A percentile compares a stretch with the other conserved stretches of the same genome.
These are phyloP conservation scores for Poa pratensis DNA, from an alignment of 176 grass and related monocot genomes.

Conservation along the genomic window DNA sequence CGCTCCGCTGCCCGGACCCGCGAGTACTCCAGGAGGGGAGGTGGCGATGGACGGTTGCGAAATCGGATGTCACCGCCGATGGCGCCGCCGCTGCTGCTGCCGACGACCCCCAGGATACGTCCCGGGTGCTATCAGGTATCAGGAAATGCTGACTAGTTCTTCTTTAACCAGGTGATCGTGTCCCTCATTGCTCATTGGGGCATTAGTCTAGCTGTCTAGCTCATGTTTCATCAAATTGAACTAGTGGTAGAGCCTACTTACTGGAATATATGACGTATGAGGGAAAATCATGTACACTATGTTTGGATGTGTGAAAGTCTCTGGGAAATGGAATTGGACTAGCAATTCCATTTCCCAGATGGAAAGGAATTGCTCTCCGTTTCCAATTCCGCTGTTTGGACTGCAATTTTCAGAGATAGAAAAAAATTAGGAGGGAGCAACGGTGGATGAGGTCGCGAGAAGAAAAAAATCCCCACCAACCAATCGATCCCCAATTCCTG, in stretches of 20 bases:
- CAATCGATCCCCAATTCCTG: no score
- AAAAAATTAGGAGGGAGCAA: no score
- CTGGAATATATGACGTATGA: not conserved
- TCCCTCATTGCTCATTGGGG: not conserved
- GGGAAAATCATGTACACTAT: not conserved
- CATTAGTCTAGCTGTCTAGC: not conserved
- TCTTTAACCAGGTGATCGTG: not conserved
- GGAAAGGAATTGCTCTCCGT: no score
- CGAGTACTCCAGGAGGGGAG: conserved; percentile 10
- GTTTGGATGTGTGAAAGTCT: no score
- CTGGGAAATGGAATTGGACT: no score
- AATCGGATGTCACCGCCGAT: not conserved
- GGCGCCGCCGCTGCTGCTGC: not conserved
- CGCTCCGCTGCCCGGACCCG: not conserved
- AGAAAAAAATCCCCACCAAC: no score
- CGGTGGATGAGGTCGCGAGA: no score
- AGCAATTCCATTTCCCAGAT: no score
- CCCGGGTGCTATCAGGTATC: conserved; percentile 39
- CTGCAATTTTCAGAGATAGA: no score
- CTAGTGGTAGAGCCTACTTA: not conserved
- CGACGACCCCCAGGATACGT: not conserved
- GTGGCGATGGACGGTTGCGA: conserved; percentile 35
- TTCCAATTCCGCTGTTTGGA: no score
- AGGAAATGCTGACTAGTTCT: not conserved
- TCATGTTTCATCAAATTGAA: conserved; percentile 4